phyloP scores from a whole-genome alignment of 805 yeast genomes.

The Yamadazyma phyllophila region DNA sequence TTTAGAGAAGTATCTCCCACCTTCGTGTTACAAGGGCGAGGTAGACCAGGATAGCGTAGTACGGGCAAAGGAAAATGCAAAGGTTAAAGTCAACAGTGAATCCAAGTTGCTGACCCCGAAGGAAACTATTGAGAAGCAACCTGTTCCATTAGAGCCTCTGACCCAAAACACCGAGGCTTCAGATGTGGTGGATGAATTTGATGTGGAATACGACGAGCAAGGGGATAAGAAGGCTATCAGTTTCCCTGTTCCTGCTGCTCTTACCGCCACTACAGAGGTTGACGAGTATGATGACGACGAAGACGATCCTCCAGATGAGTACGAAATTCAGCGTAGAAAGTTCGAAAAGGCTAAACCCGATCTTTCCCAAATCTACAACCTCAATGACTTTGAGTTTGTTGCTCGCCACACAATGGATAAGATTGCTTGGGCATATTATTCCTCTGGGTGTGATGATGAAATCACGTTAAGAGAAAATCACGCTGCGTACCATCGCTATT shows the following conservation, averaged over 20 bases:
- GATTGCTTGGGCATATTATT: constrained; percentile 88
- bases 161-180: no score
- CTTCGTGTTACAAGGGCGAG: constrained; percentile 34
- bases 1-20: constrained; percentile 61
- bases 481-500: constrained; percentile 80
- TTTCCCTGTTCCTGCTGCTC: constrained; percentile 14
- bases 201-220: constrained; percentile 44
- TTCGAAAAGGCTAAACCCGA: constrained; percentile 56
- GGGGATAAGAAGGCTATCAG: constrained; percentile 27
- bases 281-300: constrained; percentile 33
- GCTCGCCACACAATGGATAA: constrained; percentile 77
- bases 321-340: constrained; percentile 25
- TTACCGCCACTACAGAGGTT: constrained; percentile 18
- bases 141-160: no score
- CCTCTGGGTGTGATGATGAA: constrained; percentile 92
- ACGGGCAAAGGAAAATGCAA: constrained; percentile 1
- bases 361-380: constrained; percentile 64
- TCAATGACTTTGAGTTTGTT: constrained; percentile 83
- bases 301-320: constrained; percentile 29
- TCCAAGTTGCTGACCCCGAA: not conserved
- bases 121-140: no score
- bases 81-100: not conserved
- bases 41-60: constrained; percentile 19
- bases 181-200: constrained; percentile 32
- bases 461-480: constrained; percentile 88